Evolutionary conservation across 2,329 filamentous ascomycete species (phyloP), one percentile per base, ranked within the genome.

Genomic region (Sporothrix pallida): DNA sequence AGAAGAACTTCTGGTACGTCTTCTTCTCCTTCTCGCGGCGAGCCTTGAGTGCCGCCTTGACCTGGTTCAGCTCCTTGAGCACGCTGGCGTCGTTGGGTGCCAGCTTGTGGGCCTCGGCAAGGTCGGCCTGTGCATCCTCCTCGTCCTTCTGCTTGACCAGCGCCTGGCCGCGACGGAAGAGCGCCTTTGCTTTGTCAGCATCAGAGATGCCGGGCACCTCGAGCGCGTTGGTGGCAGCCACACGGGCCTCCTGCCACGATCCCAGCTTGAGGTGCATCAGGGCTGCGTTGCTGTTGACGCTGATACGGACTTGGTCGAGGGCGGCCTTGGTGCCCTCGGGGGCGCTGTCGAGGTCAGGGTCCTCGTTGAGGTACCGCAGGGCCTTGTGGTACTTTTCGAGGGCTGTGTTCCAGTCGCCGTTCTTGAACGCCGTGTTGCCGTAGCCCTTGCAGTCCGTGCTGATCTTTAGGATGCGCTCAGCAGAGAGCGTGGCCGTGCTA

Each of bases 311-410:
- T 52, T 91, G 85, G 74, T 89, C 88, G 75, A 98, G 87, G 76
- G 91, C 87, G 31, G 85, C 82, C 78, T 90, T 91, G 54, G 92
- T 88, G 52, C 92, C 90, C 63, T 88, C 85, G 4, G 92, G 87
- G 77, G 95, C 93, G 63, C 89, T 87, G 58, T 96, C 92, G 13
- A 89, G 83, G 68, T 93, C 90, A 0, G 92, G 92, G 79, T 95
- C 93, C 82, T 97, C 93, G 82, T 95, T 93, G 75, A 97, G 86
- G 82, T 97, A 98, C 78, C 94, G 90, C 75, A 97, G 84, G 20
- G 90, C 95, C 86, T 99, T 99, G 82, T 97, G 90, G 84, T 99
- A 99, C 85, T 99, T 99, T 75, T 92, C 90, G 37, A 98, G 86
- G 1, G 91, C 95, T 46, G 93, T 83, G 52, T 86, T 82, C 54